Percentiles rank a stretch among this genome's conserved stretches.
Conservation (phyloP, 2,329 filamentous ascomycete species). For the Zymoseptoria tritici region DNA sequence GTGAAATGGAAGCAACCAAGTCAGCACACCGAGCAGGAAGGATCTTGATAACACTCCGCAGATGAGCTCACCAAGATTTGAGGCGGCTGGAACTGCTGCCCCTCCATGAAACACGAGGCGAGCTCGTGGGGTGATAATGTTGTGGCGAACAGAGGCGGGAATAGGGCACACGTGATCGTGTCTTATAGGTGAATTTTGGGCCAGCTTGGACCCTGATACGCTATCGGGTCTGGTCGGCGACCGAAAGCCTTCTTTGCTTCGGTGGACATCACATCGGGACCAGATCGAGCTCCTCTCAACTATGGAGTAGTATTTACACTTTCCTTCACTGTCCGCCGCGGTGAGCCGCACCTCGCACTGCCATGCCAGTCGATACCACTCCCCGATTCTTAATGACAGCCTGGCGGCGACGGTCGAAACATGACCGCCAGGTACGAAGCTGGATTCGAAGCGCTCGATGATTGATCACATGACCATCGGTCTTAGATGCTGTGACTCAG, state of each 20-base stretch:
- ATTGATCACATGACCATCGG: no score
- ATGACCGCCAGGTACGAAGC: no score
- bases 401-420: no score
- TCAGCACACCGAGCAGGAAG: not conserved
- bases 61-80: not conserved
- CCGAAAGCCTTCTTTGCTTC: not conserved
- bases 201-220: not conserved
- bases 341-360: no score
- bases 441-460: no score
- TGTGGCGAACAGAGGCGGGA: not conserved
- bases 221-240: not conserved
- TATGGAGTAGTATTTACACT: no score
- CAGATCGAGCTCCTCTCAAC: no score
- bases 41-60: not conserved
- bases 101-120: not conserved
- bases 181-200: not conserved
- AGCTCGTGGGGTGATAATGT: not conserved
- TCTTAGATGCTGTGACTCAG: no score
- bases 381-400: no score
- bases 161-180: not conserved
- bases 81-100: not conserved
- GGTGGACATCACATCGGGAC: not conserved
- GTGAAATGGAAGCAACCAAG: not conserved
- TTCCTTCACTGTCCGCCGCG: no score
- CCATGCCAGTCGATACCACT: no score